A percentile compares a stretch with the other conserved stretches of the same genome.
These are phyloP conservation scores for Wallacemonas collosoma DNA, from an alignment of 208 protist genomes.

Conservation along the genomic window DNA sequence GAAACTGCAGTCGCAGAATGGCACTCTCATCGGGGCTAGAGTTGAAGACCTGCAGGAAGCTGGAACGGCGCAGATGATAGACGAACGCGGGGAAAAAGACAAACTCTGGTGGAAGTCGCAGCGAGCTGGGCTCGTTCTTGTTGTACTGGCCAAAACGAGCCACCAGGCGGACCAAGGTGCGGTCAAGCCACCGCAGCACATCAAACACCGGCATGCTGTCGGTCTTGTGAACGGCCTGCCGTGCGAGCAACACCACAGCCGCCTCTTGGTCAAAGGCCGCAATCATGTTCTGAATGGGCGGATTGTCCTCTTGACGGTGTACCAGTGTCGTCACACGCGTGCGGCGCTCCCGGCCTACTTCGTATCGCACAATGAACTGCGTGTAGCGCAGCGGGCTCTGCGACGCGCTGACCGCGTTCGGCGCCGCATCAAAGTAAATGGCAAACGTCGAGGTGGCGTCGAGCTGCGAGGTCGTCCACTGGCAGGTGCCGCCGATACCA, in stretches of 20 bases:
- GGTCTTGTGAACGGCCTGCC: constrained; percentile 96
- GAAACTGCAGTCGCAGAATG: constrained; percentile 96
- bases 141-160: constrained; percentile 94
- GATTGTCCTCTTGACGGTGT: constrained; percentile 48
- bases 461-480: constrained; percentile 97
- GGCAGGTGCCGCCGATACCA: constrained; percentile 96
- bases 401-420: constrained; percentile 29
- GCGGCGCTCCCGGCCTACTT: constrained; percentile 77
- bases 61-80: constrained; percentile 98
- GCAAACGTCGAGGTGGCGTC: constrained; percentile 94
- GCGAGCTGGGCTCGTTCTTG: constrained; percentile 90
- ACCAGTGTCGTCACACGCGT: constrained; percentile 91
- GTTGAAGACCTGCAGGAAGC: constrained; percentile 98
- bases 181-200: constrained; percentile 99
- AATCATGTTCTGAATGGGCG: constrained; percentile 65
- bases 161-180: constrained; percentile 98
- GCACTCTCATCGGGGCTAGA: constrained; percentile 98
- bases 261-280: constrained; percentile 98
- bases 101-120: constrained; percentile 93
- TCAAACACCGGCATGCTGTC: constrained; percentile 96
- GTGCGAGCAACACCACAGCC: constrained; percentile 97
- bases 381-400: constrained; percentile 65
- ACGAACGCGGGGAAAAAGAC: constrained; percentile 99
- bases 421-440: constrained; percentile 97
- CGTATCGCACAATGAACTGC: constrained; percentile 97